These are phyloP conservation scores for Logfia minima DNA, from an alignment of 129 eudicot genomes.

Conservation along the genomic window DNA sequence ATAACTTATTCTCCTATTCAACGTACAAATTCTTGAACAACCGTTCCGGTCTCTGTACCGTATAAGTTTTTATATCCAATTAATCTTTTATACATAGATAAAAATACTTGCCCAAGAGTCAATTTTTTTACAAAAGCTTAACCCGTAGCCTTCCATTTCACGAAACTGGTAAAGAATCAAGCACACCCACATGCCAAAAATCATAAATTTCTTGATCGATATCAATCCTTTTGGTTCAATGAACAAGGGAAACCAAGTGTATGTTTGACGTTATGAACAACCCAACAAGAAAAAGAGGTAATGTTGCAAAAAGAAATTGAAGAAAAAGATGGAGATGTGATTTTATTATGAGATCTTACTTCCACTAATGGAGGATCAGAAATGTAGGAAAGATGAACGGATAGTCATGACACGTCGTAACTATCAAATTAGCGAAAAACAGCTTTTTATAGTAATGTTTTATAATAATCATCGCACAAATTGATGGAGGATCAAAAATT, in stretches of 20 bases:
- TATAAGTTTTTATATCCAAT: conserved; percentile 10
- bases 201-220: conserved; percentile 7
- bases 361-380: conserved; percentile 3
- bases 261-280: neutral
- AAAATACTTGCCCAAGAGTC: conserved; percentile 28
- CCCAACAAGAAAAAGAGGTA: neutral
- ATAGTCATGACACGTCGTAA: no score
- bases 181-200: conserved; percentile 52
- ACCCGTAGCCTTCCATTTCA: conserved; percentile 37
- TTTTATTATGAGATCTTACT: conserved; percentile 23
- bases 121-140: conserved; percentile 2
- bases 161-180: conserved; percentile 34
- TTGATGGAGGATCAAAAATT: neutral
- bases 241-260: neutral
- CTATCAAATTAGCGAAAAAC: no score
- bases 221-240: conserved; percentile 3
- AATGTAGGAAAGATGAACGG: neutral
- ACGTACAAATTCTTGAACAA: conserved; percentile 25
- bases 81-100: conserved; percentile 25
- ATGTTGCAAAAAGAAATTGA: conserved; percentile 16
- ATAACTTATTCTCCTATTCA: conserved; percentile 12
- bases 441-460: neutral
- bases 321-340: conserved; percentile 29
- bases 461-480: neutral
- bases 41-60: conserved; percentile 28